Evolutionary conservation across 2,329 filamentous ascomycete species (phyloP).

Genomic region (Mycosphaerella sp.): DNA sequence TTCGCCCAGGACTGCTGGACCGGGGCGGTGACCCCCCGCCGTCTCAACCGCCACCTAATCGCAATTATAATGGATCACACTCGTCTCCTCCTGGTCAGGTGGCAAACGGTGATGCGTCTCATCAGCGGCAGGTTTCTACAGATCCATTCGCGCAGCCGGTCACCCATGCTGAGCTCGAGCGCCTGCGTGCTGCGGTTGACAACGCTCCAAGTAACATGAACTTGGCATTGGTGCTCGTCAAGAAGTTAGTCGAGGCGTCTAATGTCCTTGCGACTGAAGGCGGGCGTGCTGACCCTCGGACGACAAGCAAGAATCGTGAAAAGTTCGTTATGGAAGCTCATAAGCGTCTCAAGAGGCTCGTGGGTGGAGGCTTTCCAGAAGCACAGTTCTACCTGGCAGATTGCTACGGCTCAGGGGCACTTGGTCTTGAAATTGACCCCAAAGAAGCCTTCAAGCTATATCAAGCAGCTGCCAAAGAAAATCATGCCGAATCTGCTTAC

Average conservation of each 20-base stretch:
- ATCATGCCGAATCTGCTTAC: conserved; percentile 82
- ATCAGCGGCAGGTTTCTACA: conserved; percentile 21
- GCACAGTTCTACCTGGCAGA: conserved; percentile 95
- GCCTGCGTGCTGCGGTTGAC: conserved; percentile 62
- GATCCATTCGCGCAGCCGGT: conserved; percentile 47
- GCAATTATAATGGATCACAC: conserved; percentile 45
- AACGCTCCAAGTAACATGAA: conserved; percentile 65
- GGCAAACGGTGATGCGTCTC: conserved; percentile 27
- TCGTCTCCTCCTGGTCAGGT: conserved; percentile 27
- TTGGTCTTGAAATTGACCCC: conserved; percentile 73
- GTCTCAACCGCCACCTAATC: conserved; percentile 46
- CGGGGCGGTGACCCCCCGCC: conserved; percentile 24
- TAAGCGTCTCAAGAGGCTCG: conserved; percentile 86
- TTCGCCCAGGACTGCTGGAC: conserved; percentile 43
- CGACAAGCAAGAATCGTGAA: conserved; percentile 62
- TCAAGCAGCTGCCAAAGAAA: conserved; percentile 84
- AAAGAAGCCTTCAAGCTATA: conserved; percentile 94
- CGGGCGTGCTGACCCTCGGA: conserved; percentile 60
- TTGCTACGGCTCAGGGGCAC: conserved; percentile 71
- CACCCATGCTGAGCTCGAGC: conserved; percentile 68
- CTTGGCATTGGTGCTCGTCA: conserved; percentile 66
- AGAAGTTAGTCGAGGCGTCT: conserved; percentile 79
- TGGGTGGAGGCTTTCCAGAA: conserved; percentile 64
- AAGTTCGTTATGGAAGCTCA: conserved; percentile 78
- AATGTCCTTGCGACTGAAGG: conserved; percentile 71